Percentiles rank a stretch among this genome's conserved stretches.
Conservation (phyloP, 108 stramenopile species). For the Cyclotella atomus region DNA sequence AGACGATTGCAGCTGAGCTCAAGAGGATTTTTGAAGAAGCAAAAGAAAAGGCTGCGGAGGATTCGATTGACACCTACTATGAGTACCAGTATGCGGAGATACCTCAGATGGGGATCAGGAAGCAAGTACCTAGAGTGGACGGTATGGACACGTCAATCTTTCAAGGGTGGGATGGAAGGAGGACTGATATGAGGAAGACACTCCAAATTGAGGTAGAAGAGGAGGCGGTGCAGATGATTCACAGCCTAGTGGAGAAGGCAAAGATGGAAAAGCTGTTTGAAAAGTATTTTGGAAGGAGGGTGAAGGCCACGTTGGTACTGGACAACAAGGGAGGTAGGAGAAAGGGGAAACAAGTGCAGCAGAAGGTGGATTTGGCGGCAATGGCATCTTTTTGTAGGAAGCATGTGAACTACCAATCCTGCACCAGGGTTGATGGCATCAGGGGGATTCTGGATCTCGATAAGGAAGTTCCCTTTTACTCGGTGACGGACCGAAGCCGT, state of each 20-base stretch:
- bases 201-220: background rate
- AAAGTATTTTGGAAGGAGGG: background rate
- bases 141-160: background rate
- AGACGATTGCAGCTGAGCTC: background rate
- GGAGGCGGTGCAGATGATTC: background rate
- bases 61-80: background rate
- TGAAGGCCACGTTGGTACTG: background rate
- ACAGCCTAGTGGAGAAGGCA: background rate
- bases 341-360: background rate
- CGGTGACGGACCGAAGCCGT: background rate
- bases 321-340: background rate
- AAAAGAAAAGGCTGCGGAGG: background rate
- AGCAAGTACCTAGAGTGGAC: background rate
- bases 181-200: background rate
- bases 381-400: background rate
- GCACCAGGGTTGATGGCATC: background rate
- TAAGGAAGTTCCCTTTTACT: background rate
- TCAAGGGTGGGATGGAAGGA: background rate
- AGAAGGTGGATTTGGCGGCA: slow-evolving; percentile 1
- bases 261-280: background rate
- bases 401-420: slow-evolving; percentile 2
- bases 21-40: background rate
- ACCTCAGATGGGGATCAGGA: background rate
- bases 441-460: background rate
- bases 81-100: background rate